Evolutionary conservation across 169 alveolate species (phyloP).

Genomic region (Sarcocystis neurona): DNA sequence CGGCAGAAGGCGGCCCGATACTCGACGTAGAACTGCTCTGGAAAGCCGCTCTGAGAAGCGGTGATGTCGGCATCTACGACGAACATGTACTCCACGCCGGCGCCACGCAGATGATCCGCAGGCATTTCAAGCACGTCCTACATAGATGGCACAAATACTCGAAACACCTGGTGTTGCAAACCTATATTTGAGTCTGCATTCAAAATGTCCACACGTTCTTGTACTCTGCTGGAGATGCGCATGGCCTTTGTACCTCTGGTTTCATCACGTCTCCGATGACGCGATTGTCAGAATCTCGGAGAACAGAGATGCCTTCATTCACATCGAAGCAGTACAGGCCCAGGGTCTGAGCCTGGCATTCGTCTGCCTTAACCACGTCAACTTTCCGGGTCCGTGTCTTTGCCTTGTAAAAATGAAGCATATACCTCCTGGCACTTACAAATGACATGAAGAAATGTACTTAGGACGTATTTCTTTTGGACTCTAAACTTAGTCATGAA

Average conservation of each 20-base stretch:
- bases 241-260: conserved; percentile 33
- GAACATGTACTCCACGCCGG: conserved; percentile 64
- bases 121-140: not conserved
- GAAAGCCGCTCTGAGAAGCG: conserved; percentile 68
- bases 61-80: conserved; percentile 68
- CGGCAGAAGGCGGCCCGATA: conserved; percentile 73
- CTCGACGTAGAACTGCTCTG: conserved; percentile 72
- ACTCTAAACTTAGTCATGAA: too few relatives aligned
- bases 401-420: too few relatives aligned
- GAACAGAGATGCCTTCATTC: not conserved
- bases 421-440: too few relatives aligned
- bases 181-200: conserved; percentile 66
- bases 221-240: too few relatives aligned
- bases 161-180: not conserved
- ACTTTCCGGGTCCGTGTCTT: conserved; percentile 42
- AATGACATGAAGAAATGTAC: too few relatives aligned
- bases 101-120: not conserved
- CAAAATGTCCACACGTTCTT: not conserved
- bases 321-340: conserved; percentile 34
- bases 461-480: too few relatives aligned
- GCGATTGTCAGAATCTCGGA: not conserved
- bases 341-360: not conserved
- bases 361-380: conserved; percentile 26
- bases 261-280: conserved; percentile 28
- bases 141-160: not conserved